These are phyloP conservation scores for Lodderomyces oxycetoniae DNA, from an alignment of 1,139 yeast genomes.

Conservation along the genomic window DNA sequence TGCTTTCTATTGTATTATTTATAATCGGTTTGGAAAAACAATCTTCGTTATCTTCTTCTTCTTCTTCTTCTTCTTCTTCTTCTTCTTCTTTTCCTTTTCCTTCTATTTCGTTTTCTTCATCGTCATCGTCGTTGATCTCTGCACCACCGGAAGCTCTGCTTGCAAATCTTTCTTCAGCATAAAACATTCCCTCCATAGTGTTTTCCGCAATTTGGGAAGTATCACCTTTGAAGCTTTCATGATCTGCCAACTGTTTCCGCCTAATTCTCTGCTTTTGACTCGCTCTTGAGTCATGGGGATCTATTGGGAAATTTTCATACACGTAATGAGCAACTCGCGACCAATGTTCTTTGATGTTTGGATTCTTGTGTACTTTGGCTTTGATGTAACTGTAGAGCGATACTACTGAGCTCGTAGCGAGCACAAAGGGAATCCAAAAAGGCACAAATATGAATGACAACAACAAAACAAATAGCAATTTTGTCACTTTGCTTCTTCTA, in stretches of 20 bases:
- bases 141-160: slow-evolving; percentile 13
- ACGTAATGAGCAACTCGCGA: slow-evolving; percentile 28
- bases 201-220: slow-evolving; percentile 37
- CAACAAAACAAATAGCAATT: slow-evolving; percentile 27
- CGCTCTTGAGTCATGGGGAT: slow-evolving; percentile 29
- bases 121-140: slow-evolving; percentile 6
- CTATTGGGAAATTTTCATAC: slow-evolving; percentile 30
- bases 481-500: slow-evolving; percentile 25
- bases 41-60: slow-evolving; percentile 11
- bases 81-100: no score
- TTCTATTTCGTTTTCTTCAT: slow-evolving; percentile 4
- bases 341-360: slow-evolving; percentile 33
- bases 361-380: slow-evolving; percentile 22
- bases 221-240: slow-evolving; percentile 41
- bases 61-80: slow-evolving; percentile 3
- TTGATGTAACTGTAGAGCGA: slow-evolving; percentile 37
- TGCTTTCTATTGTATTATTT: slow-evolving; percentile 2
- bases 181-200: slow-evolving; percentile 37
- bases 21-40: slow-evolving; percentile 9
- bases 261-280: slow-evolving; percentile 30
- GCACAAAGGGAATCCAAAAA: slow-evolving; percentile 49
- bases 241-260: slow-evolving; percentile 25
- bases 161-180: slow-evolving; percentile 32
- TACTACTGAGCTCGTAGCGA: slow-evolving; percentile 37
- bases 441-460: slow-evolving; percentile 41